A percentile compares a stretch with the other conserved stretches of the same genome.
These are phyloP conservation scores for Lophiostoma macrostomum DNA, from an alignment of 495 filamentous ascomycete genomes.

Conservation along the genomic window DNA sequence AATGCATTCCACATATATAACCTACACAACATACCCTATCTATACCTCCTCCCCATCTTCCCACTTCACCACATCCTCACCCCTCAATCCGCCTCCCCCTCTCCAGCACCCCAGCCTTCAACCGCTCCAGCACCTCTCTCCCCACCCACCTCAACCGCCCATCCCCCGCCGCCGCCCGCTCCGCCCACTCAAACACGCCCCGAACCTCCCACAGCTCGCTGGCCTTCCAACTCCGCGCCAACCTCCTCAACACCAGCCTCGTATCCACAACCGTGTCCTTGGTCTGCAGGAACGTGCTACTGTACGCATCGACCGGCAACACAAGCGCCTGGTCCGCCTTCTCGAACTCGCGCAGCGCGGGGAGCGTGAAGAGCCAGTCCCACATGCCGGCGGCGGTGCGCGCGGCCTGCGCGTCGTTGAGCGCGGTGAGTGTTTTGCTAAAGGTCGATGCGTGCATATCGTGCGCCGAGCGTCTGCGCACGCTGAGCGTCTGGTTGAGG, in stretches of 20 bases:
- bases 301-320: slow-evolving; percentile 54
- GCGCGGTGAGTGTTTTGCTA: slow-evolving; percentile 58
- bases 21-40: too few species aligned
- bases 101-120: slow-evolving; percentile 44
- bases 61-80: not conserved
- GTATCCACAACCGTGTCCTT: slow-evolving; percentile 72
- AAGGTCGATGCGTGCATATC: slow-evolving; percentile 66
- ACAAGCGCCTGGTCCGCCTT: slow-evolving; percentile 74
- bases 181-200: slow-evolving; percentile 79
- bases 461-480: slow-evolving; percentile 72
- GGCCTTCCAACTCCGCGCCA: slow-evolving; percentile 57
- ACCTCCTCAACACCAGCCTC: slow-evolving; percentile 65
- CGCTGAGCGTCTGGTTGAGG: slow-evolving; percentile 71
- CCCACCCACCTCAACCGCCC: slow-evolving; percentile 42
- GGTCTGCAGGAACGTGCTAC: slow-evolving; percentile 36
- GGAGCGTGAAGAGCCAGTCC: slow-evolving; percentile 75
- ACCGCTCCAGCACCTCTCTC: slow-evolving; percentile 38
- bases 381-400: slow-evolving; percentile 45
- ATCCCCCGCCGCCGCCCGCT: slow-evolving; percentile 44
- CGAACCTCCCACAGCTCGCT: slow-evolving; percentile 73
- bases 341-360: slow-evolving; percentile 62
- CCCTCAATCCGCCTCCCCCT: slow-evolving; percentile 41
- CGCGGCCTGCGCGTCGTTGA: slow-evolving; percentile 39
- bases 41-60: too few species aligned
- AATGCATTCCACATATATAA: too few species aligned